Evolutionary conservation across 495 filamentous ascomycete genomes (phyloP), one percentile per base, ranked within the genome.

Genomic region (Penicillium robsamsonii): DNA sequence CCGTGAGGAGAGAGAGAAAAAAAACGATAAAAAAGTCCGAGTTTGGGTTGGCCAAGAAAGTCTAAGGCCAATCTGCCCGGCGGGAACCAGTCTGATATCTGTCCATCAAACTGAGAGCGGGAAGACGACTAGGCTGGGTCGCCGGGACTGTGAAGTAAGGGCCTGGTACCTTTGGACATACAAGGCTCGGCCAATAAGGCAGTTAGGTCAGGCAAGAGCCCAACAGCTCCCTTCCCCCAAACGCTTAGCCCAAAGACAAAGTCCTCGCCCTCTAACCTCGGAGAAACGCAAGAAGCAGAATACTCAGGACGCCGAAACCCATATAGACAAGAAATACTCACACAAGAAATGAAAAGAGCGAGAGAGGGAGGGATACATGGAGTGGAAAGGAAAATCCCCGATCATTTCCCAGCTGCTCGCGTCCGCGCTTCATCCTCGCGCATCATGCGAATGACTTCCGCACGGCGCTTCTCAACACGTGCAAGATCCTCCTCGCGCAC

Each of bases 401-500:
- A 61, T 69, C 61, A 70, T 52, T 62, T 62, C 55, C 47, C 58
- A 35, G 55, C 51, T 49, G 58, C 33, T 61, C 52, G 50, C 60
- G 61, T 64, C 56, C 68, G 67, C 56, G 70, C 73, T 53, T 81
- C 70, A 70, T 80, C 78, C 66, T 79, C 75, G 65, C 76, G 79
- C 80, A 84, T 81, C 77, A 84, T 80, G 59, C 50, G 62, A 53
- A 75, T 79, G 38, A 72, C 73, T 58, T 76, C 74, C 65, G 70
- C 71, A 55, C 75, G 67, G 53, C 78, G 59, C 71, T 75, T 70
- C 64, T 76, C 74, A 3, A 77, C 74, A 42, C 50, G 57, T 27
- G 67, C 73, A 51, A 82, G 77, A 47, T 87, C 86, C 50, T 79
- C 75, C 70, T 88, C 85, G 46, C 80, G 70, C 75, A 84, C 80